phyloP scores from a whole-genome alignment of 768 basidiomycete genomes.

The Tricholoma sp. region DNA sequence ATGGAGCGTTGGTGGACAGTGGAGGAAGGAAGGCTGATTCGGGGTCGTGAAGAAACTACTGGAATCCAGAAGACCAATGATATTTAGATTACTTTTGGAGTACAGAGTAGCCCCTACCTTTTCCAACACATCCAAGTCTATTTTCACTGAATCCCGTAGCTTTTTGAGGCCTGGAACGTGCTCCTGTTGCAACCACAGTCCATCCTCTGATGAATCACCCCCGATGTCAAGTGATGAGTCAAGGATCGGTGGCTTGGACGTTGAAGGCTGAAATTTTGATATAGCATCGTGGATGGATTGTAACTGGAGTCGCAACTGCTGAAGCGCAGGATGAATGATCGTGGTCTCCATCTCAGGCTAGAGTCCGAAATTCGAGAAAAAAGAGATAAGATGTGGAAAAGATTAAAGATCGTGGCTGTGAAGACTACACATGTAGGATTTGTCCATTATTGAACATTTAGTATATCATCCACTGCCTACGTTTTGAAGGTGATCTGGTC shows the following conservation, averaged over 20 bases:
- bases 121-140: slow-evolving; percentile 40
- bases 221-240: slow-evolving; percentile 36
- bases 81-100: neutral
- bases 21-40: slow-evolving; percentile 39
- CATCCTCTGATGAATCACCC: slow-evolving; percentile 30
- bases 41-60: slow-evolving; percentile 63
- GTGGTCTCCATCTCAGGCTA: neutral
- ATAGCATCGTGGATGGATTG: slow-evolving; percentile 31
- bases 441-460: neutral
- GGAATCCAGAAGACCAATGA: slow-evolving; percentile 4
- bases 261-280: slow-evolving; percentile 33
- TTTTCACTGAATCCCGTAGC: slow-evolving; percentile 38
- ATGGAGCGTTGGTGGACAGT: slow-evolving; percentile 74
- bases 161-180: slow-evolving; percentile 41
- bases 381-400: neutral
- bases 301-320: slow-evolving; percentile 21
- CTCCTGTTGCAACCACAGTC: slow-evolving; percentile 38
- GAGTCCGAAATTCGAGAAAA: neutral
- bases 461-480: no score
- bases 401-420: neutral
- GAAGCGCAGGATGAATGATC: slow-evolving; percentile 26
- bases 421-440: neutral
- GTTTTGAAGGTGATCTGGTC: no score
- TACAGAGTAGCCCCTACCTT: slow-evolving; percentile 29
- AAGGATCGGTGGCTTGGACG: slow-evolving; percentile 35